Evolutionary conservation across 2,329 filamentous ascomycete genomes (phyloP), one percentile per base, ranked within the genome.

Genomic region (Claviceps purpurea): DNA sequence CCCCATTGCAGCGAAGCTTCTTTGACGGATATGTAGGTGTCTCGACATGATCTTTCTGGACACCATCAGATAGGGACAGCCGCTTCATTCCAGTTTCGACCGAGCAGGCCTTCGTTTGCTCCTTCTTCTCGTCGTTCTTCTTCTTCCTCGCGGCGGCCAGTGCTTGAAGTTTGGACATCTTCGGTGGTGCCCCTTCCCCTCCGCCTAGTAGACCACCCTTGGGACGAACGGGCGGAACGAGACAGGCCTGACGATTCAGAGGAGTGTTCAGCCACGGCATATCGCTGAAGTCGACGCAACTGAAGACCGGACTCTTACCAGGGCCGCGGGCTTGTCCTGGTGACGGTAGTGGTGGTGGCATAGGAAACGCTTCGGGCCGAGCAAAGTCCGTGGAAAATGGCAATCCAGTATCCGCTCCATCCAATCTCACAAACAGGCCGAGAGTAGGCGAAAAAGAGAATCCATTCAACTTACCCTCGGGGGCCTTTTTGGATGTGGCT

Each of bases 91-190:
- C 62, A 30, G 55, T 59, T 52, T 64, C 60, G 11, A 61, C 49
- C n/a, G 60, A 60, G 3, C 54, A 22, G 4, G 58, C 47, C n/a
- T 58, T 62, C 24, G 60, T 60, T 20, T 61, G 54, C 14, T 61
- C 65, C 49, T 66, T 71, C 59, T 78, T 82, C 41, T 84, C 82
- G 34, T 82, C 82, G 14, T 82, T 82, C 66, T 89, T 95, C 68
- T 87, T 90, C 65, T 89, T 90, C 30, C 89, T 78, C 51, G 87
- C 85, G 38, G 89, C 89, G 50, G 91, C 90, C 43, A 98, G 73
- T 47, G 89, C 89, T 60, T 95, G 91, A 46, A 98, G 73, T 62
- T 98, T 98, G 5, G 91, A 95, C 67, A 87, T 76, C 62, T 90
- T 93, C 2, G 79, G 76, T 3, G 79, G 76, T n/a, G 71, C 62